phyloP scores from a whole-genome alignment of 169 alveolate species.

The Plasmodium malariae region DNA sequence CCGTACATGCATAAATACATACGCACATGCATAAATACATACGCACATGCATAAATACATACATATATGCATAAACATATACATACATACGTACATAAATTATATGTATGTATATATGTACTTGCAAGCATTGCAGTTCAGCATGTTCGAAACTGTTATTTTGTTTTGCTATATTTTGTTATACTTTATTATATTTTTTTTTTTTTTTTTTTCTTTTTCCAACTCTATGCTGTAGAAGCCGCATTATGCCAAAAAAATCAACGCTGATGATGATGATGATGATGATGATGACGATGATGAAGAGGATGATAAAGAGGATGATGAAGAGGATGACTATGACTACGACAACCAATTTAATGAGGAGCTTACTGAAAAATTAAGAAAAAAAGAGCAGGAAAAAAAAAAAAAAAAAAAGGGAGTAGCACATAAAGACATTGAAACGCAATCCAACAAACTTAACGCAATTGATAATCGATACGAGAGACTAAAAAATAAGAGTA shows the following conservation, averaged over 20 bases:
- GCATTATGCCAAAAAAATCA: slow-evolving; percentile 44
- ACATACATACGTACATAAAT: neutral
- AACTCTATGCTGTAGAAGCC: slow-evolving; percentile 20
- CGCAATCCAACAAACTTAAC: neutral
- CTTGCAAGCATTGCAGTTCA: no score
- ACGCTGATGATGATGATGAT: slow-evolving; percentile 38
- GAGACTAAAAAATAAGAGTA: slow-evolving; percentile 59
- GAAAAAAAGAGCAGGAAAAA: neutral
- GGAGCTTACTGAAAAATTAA: slow-evolving; percentile 1
- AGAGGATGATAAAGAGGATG: neutral
- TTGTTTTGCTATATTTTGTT: no score
- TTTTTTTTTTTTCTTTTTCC: neutral
- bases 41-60: neutral
- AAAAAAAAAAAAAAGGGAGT: neutral
- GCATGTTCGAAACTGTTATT: no score
- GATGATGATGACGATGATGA: slow-evolving; percentile 34
- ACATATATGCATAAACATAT: neutral
- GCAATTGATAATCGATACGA: slow-evolving; percentile 19
- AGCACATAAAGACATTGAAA: neutral
- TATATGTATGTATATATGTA: no score
- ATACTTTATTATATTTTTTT: neutral
- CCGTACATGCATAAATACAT: neutral
- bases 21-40: neutral
- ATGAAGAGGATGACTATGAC: neutral
- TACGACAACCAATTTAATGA: neutral